These are phyloP conservation scores for Fusarium buharicum DNA, from an alignment of 2,329 filamentous ascomycete genomes.

Conservation along the genomic window DNA sequence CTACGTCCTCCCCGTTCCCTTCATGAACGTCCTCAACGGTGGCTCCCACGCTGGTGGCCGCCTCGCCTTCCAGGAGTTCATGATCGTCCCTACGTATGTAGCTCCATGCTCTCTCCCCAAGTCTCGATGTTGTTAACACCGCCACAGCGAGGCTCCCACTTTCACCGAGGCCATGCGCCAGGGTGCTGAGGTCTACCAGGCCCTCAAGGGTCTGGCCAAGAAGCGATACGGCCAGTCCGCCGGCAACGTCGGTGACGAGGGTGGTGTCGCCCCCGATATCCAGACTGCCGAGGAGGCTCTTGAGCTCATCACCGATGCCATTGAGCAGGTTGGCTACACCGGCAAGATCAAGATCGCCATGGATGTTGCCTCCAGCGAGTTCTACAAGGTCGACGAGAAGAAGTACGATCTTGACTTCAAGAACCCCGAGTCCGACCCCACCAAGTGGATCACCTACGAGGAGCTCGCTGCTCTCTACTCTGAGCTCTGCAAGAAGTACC, in stretches of 20 bases:
- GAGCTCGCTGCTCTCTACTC: slow-evolving; percentile 94
- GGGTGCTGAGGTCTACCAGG: slow-evolving; percentile 97
- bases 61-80: slow-evolving; percentile 95
- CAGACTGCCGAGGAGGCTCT: slow-evolving; percentile 97
- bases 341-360: slow-evolving; percentile 98
- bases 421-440: slow-evolving; percentile 96
- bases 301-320: slow-evolving; percentile 92
- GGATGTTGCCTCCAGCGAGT: slow-evolving; percentile 99
- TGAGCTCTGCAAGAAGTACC: slow-evolving; percentile 90
- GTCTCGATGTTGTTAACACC: slow-evolving; percentile 14
- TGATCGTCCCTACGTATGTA: slow-evolving; percentile 85
- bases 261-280: slow-evolving; percentile 99
- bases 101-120: not conserved
- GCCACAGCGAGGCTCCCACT: slow-evolving; percentile 76
- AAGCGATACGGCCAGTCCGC: slow-evolving; percentile 99
- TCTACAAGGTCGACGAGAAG: slow-evolving; percentile 97
- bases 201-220: slow-evolving; percentile 96
- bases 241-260: slow-evolving; percentile 99
- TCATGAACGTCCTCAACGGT: slow-evolving; percentile 94
- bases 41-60: slow-evolving; percentile 97
- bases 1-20: slow-evolving; percentile 88
- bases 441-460: slow-evolving; percentile 99
- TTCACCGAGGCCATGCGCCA: slow-evolving; percentile 97
- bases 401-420: slow-evolving; percentile 99
- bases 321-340: slow-evolving; percentile 94